phyloP scores from a whole-genome alignment of 495 filamentous ascomycete species.

The Halenospora varia region DNA sequence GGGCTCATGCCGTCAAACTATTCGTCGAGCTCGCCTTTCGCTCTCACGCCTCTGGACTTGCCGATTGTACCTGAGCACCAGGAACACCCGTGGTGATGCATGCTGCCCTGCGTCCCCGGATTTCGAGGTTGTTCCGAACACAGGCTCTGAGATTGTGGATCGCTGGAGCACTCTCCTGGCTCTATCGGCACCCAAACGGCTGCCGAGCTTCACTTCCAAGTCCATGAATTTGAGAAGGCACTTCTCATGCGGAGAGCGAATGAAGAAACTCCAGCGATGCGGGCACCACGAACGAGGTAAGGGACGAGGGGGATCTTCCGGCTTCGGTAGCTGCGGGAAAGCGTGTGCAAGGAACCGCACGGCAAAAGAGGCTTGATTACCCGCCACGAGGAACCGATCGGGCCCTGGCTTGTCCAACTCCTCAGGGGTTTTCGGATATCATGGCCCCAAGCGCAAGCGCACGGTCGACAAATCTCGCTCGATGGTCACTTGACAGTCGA shows the following conservation, averaged over 20 bases:
- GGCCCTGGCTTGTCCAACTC: neutral
- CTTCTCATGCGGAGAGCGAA: neutral
- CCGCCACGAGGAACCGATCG: neutral
- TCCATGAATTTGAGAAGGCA: neutral
- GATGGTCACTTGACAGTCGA: neutral
- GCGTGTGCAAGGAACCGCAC: too few relatives aligned
- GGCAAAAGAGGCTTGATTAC: neutral
- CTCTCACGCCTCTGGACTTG: neutral
- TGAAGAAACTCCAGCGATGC: neutral
- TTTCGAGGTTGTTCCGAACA: neutral
- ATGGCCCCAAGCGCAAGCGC: neutral
- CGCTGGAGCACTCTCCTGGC: neutral
- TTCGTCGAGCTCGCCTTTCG: too few relatives aligned
- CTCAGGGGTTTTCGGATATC: neutral
- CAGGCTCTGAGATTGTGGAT: neutral
- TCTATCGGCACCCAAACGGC: neutral
- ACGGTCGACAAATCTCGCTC: neutral
- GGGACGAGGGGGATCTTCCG: neutral
- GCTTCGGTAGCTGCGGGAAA: too few relatives aligned
- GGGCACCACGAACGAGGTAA: neutral
- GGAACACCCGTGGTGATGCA: too few relatives aligned
- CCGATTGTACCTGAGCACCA: neutral
- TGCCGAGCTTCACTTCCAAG: neutral
- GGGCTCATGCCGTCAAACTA: too few relatives aligned
- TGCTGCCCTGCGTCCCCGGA: neutral